A percentile compares a stretch with the other conserved stretches of the same genome.
Conservation (phyloP, 1,139 yeast genomes). For the Pneumocystis oryctolagi region DNA sequence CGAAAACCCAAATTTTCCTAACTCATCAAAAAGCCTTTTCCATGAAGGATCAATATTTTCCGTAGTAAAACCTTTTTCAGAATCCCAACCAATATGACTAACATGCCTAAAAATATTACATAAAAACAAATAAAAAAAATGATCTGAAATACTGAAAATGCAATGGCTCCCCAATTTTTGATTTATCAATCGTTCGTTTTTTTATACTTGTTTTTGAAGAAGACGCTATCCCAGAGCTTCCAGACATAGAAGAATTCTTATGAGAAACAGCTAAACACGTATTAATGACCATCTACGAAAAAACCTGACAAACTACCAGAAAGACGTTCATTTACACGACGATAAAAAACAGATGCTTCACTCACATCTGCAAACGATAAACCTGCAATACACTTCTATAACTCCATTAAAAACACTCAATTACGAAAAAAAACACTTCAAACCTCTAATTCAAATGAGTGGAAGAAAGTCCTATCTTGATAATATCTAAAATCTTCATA, state of each 20-base stretch:
- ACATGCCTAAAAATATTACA: neutral
- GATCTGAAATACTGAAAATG: neutral
- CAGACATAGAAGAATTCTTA: neutral
- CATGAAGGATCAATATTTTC: constrained; percentile 51
- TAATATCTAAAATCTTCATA: constrained; percentile 76
- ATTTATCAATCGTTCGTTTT: neutral
- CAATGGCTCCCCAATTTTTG: neutral
- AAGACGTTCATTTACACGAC: constrained; percentile 38
- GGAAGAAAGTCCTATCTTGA: constrained; percentile 90
- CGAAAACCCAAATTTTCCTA: constrained; percentile 64
- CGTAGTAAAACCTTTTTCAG: constrained; percentile 7
- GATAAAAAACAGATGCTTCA: constrained; percentile 75
- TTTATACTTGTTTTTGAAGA: neutral
- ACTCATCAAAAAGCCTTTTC: constrained; percentile 58
- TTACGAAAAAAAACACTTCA: too few species aligned
- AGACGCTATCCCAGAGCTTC: neutral
- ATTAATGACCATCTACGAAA: neutral
- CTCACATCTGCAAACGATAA: constrained; percentile 72
- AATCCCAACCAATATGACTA: constrained; percentile 5
- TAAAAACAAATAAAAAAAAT: neutral
- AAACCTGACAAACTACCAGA: constrained; percentile 11
- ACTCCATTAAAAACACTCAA: neutral
- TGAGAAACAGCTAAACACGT: neutral
- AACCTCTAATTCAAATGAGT: constrained; percentile 78
- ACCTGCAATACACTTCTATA: constrained; percentile 56